Base-by-base conservation (phyloP, 306 rosid species). In the Vicia sativa region DNA sequence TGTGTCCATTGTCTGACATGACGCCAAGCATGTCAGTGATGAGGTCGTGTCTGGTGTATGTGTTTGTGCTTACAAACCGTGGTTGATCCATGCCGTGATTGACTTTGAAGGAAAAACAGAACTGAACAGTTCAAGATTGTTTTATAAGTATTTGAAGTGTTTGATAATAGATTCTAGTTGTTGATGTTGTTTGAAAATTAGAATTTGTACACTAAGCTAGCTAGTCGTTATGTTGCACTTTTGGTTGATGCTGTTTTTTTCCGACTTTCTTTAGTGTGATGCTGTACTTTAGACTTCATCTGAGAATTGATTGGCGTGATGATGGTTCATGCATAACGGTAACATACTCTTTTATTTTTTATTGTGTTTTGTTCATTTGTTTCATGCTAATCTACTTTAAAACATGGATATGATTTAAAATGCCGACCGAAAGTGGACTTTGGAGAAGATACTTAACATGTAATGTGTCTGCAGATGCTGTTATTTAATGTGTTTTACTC, bases 221-320 rank as follows among this genome's bases (percentile, higher is more conserved):
- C 23, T 71, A 19, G 12, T 16, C 25, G n/a, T 63, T 67, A 4
- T 44, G 41, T 42, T 13, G 31, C 52, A 35, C 25, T 11, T 70
- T 65, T 56, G 55, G 61, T 44, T 29, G 34, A 58, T 13, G 9
- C 15, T 72, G 39, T 54, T 71, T 60, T 60, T 21, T 49, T n/a
- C n/a, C 1, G 26, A 19, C 35, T 72, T 80, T 55, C 56, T 49
- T 65, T 58, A 29, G 43, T 59, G 67, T 59, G 67, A 42, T 56
- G 16, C 4, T 14, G 12, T 54, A 46, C 18, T 54, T 35, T 21
- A 37, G 48, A 9, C 29, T 62, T 67, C 54, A 63, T 25, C 19
- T 29, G 34, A 43, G 55, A 53, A 14, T 38, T 11, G 9, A 26
- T 37, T 68, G 42, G 21, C 65, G 37, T 62, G 41, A 45, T 69